A percentile compares a stretch with the other conserved stretches of the same genome.
These are phyloP conservation scores for Aspergillus saccharolyticus DNA, from an alignment of 495 filamentous ascomycete genomes.

Conservation along the genomic window DNA sequence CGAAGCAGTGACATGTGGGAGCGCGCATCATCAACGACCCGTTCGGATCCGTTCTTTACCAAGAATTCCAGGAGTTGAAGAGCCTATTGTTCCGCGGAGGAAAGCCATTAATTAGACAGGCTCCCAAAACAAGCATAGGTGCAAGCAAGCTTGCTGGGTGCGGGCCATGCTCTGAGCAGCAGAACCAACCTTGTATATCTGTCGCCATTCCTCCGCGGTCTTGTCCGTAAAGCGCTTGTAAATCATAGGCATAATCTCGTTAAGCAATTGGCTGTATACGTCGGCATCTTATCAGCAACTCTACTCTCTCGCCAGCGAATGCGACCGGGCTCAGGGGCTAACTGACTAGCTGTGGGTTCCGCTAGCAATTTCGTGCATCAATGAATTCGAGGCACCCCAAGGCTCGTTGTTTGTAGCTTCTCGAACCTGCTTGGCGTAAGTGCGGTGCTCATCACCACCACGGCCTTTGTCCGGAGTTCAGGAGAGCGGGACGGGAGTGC, in stretches of 20 bases:
- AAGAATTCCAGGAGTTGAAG: constrained; percentile 96
- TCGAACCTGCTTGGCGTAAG: constrained; percentile 58
- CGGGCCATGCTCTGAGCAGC: constrained; percentile 6
- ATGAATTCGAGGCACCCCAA: constrained; percentile 85
- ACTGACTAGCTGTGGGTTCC: constrained; percentile 97
- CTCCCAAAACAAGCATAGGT: no score
- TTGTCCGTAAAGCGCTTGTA: constrained; percentile 99
- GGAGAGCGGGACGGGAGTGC: constrained; percentile 9
- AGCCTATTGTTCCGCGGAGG: constrained; percentile 40
- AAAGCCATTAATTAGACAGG: not conserved
- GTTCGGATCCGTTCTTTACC: constrained; percentile 96
- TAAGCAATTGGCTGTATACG: constrained; percentile 74
- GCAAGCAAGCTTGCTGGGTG: no score
- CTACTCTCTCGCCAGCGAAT: constrained; percentile 7
- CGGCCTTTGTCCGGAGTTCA: not conserved
- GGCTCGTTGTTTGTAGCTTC: constrained; percentile 98
- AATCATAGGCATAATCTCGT: constrained; percentile 99
- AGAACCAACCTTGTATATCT: constrained; percentile 82
- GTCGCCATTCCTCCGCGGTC: constrained; percentile 95
- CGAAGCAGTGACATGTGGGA: constrained; percentile 92
- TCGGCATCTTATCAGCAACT: constrained; percentile 13
- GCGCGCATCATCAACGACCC: constrained; percentile 95
- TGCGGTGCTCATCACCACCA: constrained; percentile 6
- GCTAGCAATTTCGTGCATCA: constrained; percentile 97
- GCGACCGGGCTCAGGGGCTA: not conserved